phyloP scores from a whole-genome alignment of 768 basidiomycete species.

The Boletus pseudopeckii region DNA sequence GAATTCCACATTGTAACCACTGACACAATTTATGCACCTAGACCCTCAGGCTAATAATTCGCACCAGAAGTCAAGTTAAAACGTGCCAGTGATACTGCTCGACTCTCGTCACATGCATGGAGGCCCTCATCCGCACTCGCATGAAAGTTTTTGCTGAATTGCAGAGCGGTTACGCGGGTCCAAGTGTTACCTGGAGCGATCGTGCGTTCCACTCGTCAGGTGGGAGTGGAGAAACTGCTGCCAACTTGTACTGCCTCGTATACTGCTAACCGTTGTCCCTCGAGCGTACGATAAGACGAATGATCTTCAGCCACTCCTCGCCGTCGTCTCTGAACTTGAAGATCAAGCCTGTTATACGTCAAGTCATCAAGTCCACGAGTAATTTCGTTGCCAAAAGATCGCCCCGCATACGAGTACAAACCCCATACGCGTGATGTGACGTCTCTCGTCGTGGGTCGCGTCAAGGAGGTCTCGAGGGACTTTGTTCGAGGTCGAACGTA shows the following conservation, averaged over 20 bases:
- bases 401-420: neutral
- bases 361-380: conserved; percentile 15
- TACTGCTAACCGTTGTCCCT: conserved; percentile 6
- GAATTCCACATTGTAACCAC: conserved; percentile 12
- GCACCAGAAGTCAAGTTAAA: neutral
- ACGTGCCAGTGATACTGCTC: conserved; percentile 5
- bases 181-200: neutral
- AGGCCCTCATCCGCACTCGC: conserved; percentile 6
- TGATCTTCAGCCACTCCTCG: conserved; percentile 8
- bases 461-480: conserved; percentile 4
- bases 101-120: neutral
- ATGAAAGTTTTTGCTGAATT: neutral
- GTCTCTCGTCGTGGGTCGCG: neutral
- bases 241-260: conserved; percentile 15
- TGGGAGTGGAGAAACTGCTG: conserved; percentile 2
- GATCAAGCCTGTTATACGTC: conserved; percentile 7
- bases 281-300: conserved; percentile 14
- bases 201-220: conserved; percentile 6
- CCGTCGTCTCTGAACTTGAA: conserved; percentile 8
- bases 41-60: neutral
- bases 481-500: too few species aligned
- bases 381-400: neutral
- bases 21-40: neutral
- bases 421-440: conserved; percentile 9
- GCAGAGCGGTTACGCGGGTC: neutral